phyloP scores from a whole-genome alignment of 192 early-diverging fungal genomes.

The Chytriomyces sp. region DNA sequence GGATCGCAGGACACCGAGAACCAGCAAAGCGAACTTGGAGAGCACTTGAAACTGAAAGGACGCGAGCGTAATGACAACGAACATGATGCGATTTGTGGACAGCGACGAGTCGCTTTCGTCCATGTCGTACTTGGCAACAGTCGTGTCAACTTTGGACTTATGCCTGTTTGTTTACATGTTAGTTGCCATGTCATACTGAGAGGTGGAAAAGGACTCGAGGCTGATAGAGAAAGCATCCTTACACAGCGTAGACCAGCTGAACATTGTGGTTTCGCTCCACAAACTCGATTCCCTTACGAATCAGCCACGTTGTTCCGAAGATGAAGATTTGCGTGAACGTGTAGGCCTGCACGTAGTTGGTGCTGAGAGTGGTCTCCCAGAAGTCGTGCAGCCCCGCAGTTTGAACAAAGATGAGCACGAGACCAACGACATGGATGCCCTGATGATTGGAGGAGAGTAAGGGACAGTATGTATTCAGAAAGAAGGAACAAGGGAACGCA shows the following conservation, averaged over 20 bases:
- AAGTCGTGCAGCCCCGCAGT: slow-evolving; percentile 13
- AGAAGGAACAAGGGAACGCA: neutral
- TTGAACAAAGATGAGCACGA: slow-evolving; percentile 9
- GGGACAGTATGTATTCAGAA: neutral
- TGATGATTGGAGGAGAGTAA: neutral
- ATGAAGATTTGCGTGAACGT: slow-evolving; percentile 17
- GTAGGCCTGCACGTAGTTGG: neutral
- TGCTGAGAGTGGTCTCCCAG: neutral
- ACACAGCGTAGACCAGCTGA: slow-evolving; percentile 13
- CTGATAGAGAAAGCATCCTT: neutral
- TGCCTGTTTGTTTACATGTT: neutral
- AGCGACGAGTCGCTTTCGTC: neutral
- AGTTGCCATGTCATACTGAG: too few relatives aligned
- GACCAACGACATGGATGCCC: slow-evolving; percentile 15
- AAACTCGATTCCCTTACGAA: neutral
- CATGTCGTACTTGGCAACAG: slow-evolving; percentile 13
- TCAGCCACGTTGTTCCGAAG: slow-evolving; percentile 6
- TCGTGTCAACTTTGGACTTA: slow-evolving; percentile 5
- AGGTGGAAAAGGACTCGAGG: neutral
- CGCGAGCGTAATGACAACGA: neutral
- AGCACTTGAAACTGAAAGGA: slow-evolving; percentile 19
- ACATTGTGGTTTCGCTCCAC: too few relatives aligned
- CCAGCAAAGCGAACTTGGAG: neutral
- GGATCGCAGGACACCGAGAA: slow-evolving; percentile 15
- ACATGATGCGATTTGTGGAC: neutral